A percentile compares a stretch with the other conserved stretches of the same genome.
phyloP scores from a whole-genome alignment of 2,329 filamentous ascomycete species.

The Paradendryphiella salina region DNA sequence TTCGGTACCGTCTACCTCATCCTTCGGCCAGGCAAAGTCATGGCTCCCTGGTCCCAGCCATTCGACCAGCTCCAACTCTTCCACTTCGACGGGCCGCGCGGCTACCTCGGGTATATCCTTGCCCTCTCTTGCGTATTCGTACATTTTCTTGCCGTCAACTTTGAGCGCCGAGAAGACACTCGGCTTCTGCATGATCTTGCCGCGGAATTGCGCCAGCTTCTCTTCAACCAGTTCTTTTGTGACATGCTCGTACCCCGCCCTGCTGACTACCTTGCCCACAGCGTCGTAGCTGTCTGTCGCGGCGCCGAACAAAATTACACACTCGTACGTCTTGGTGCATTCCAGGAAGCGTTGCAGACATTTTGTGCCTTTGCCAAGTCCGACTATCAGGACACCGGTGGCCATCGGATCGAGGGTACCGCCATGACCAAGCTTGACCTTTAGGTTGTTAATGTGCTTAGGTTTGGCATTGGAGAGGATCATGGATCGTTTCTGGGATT shows the following conservation, averaged over 20 bases:
- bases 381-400: constrained; percentile 87
- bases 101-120: constrained; percentile 86
- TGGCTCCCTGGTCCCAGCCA: constrained; percentile 83
- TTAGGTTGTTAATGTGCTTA: constrained; percentile 55
- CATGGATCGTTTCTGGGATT: constrained; percentile 62
- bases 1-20: constrained; percentile 75
- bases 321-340: constrained; percentile 93
- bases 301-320: constrained; percentile 84
- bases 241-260: constrained; percentile 76
- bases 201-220: constrained; percentile 73
- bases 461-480: constrained; percentile 60
- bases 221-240: constrained; percentile 78
- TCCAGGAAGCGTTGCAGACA: constrained; percentile 74
- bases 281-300: constrained; percentile 92
- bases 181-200: constrained; percentile 84
- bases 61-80: constrained; percentile 77
- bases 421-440: constrained; percentile 94
- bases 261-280: constrained; percentile 78
- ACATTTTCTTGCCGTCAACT: constrained; percentile 90
- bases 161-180: constrained; percentile 92
- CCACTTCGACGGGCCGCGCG: constrained; percentile 75
- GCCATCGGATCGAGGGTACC: constrained; percentile 94
- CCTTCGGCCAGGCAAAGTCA: constrained; percentile 74
- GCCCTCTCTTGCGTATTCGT: constrained; percentile 93
- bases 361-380: constrained; percentile 87